Percentiles rank a stretch among this genome's conserved stretches.
Evolutionary conservation across 1,139 yeast species (phyloP).

Genomic region (Debaryomyces coudertii): DNA sequence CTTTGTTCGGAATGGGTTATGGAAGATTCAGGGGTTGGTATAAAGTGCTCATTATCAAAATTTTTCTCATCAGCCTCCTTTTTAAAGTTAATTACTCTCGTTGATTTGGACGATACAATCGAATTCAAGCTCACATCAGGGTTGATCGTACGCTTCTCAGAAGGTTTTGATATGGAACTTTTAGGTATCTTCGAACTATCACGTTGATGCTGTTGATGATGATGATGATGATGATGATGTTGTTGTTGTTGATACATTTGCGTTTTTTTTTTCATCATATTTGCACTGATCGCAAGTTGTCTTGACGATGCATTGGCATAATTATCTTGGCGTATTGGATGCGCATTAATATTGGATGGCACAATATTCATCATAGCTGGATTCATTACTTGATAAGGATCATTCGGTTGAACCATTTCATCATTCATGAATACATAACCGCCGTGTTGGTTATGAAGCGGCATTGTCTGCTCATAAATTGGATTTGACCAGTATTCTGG

Average conservation of each 20-base stretch:
- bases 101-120: conserved; percentile 20
- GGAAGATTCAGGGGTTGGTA: conserved; percentile 29
- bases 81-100: conserved; percentile 19
- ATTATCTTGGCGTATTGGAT: conserved; percentile 7
- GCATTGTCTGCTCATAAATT: conserved; percentile 10
- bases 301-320: conserved; percentile 20
- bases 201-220: conserved; percentile 1
- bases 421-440: conserved; percentile 18
- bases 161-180: conserved; percentile 14
- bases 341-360: conserved; percentile 10
- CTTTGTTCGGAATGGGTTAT: conserved; percentile 15
- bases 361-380: conserved; percentile 16
- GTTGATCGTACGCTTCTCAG: conserved; percentile 12
- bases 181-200: conserved; percentile 15
- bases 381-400: conserved; percentile 21
- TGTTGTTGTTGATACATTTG: conserved; percentile 21
- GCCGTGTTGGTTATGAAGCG: conserved; percentile 10
- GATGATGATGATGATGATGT: too few relatives aligned
- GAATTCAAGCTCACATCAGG: conserved; percentile 9
- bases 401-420: conserved; percentile 17
- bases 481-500: conserved; percentile 26
- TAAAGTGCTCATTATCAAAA: conserved; percentile 17
- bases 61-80: conserved; percentile 12
- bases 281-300: conserved; percentile 28
- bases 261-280: conserved; percentile 31